Base-by-base conservation (phyloP, 306 rosid species). In the Glycyrrhiza uralensis region DNA sequence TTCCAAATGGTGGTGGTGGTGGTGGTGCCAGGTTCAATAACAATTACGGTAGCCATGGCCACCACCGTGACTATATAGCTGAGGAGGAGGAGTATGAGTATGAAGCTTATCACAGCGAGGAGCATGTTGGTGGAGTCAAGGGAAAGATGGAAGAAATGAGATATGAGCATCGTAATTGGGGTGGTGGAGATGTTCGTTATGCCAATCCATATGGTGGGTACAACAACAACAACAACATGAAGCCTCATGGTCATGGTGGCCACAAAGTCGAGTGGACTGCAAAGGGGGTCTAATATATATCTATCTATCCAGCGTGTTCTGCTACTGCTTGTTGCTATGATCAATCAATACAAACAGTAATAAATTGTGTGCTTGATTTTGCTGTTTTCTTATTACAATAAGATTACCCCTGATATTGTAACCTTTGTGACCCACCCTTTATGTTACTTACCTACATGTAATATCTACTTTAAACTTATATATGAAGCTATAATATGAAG, bases 81-180 rank as follows among this genome's bases (percentile, higher is more conserved):
- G 77, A 61, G 55, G 71, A 35, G 19, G 77, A 61, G 55, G 71
- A 35, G 19, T 26, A 26, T 4, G 82, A 77, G 44, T 72, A 23
- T 46, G 77, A 69, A 8, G 29, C 30, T 45, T 62, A n/a, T n/a
- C n/a, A 78, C 14, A 30, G 59, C 4, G 47, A 22, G 69, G 63
- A 42, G 45, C 77, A 30, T 79, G 56, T 18, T 57, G 73, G 18
- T 17, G 72, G 18, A 0, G 62, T 7, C 2, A 28, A 32, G 1
- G 7, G 55, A 76, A 83, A 49, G 24, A 22, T 49, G 64, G 78
- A 76, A 42, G 85, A 76, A 74, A 75, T 55, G 58, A 80, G 74
- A 58, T 66, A 65, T 14, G 72, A 73, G 50, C 47, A 28, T 3
- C 69, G 42, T 38, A 7, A 29, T 5, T 20, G n/a, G n/a, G n/a